Conservation (phyloP, 1,284 basidiomycete genomes). For the Agaricales sp. region DNA sequence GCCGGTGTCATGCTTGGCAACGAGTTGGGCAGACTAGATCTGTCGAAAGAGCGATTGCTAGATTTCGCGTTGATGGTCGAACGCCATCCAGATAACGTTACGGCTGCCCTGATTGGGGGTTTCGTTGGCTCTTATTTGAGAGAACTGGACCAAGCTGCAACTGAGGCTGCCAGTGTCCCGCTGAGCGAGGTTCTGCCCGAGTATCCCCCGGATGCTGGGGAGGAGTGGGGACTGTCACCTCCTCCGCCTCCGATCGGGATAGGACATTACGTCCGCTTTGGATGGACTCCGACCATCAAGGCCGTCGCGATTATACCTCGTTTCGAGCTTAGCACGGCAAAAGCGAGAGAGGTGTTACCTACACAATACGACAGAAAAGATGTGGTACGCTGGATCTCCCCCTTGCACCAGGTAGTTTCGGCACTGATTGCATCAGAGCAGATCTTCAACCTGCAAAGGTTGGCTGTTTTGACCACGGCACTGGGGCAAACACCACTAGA, state of each 20-base stretch:
- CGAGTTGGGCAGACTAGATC: slow-evolving; percentile 65
- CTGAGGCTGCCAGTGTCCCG: slow-evolving; percentile 79
- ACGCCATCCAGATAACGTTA: slow-evolving; percentile 98
- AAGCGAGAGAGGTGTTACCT: slow-evolving; percentile 85
- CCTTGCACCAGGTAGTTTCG: not conserved
- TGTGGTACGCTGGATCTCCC: slow-evolving; percentile 49
- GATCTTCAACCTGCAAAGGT: slow-evolving; percentile 96
- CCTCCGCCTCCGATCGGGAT: slow-evolving; percentile 86
- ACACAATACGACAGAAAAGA: slow-evolving; percentile 82
- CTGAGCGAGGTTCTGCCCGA: slow-evolving; percentile 95
- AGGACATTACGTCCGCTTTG: slow-evolving; percentile 90
- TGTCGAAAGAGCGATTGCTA: slow-evolving; percentile 68
- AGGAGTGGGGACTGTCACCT: slow-evolving; percentile 84
- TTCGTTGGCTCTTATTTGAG: slow-evolving; percentile 97
- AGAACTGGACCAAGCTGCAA: slow-evolving; percentile 75
- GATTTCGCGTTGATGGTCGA: slow-evolving; percentile 99
- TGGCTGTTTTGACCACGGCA: slow-evolving; percentile 97
- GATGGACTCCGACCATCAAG: slow-evolving; percentile 82
- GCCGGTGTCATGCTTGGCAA: slow-evolving; percentile 91
- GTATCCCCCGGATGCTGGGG: slow-evolving; percentile 88
- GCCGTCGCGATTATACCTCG: slow-evolving; percentile 93
- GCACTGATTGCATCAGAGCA: slow-evolving; percentile 21
- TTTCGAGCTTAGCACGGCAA: slow-evolving; percentile 96
- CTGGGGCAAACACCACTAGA: slow-evolving; percentile 88
- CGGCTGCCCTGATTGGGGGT: slow-evolving; percentile 92